Percentiles rank a stretch among this genome's conserved stretches.
phyloP scores from a whole-genome alignment of 2,329 filamentous ascomycete species.

The Alternaria sp. region DNA sequence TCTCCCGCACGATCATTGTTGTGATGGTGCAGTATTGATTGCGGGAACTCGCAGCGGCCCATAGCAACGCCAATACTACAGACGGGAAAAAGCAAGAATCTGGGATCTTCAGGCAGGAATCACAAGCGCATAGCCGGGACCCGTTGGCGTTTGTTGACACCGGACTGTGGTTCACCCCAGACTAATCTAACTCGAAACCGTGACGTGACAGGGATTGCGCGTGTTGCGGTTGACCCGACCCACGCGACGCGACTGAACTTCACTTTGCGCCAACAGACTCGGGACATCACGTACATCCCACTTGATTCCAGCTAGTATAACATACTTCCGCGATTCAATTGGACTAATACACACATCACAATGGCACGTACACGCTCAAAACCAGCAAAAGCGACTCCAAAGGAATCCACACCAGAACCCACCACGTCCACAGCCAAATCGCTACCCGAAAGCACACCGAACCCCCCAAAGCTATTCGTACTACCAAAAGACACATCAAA shows the following conservation, averaged over 20 bases:
- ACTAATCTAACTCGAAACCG: conserved; percentile 40
- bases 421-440: conserved; percentile 31
- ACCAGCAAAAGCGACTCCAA: conserved; percentile 26
- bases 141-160: conserved; percentile 30
- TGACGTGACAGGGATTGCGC: conserved; percentile 38
- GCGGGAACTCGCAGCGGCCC: conserved; percentile 30
- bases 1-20: conserved; percentile 59
- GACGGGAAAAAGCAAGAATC: conserved; percentile 1
- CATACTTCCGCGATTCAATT: neutral
- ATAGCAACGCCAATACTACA: conserved; percentile 36
- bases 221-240: conserved; percentile 22
- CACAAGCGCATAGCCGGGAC: conserved; percentile 8
- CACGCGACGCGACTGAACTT: conserved; percentile 20
- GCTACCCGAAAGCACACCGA: conserved; percentile 49
- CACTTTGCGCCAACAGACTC: neutral
- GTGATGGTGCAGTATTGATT: conserved; percentile 28
- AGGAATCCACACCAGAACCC: conserved; percentile 35
- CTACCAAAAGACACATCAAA: conserved; percentile 63
- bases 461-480: conserved; percentile 65
- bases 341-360: conserved; percentile 7
- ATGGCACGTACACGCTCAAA: conserved; percentile 52
- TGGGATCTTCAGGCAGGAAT: conserved; percentile 2
- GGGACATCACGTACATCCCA: neutral
- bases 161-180: conserved; percentile 31
- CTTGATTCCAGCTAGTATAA: neutral